Evolutionary conservation across 257 asterid species (phyloP).

Genomic region (Solanum arcanum): DNA sequence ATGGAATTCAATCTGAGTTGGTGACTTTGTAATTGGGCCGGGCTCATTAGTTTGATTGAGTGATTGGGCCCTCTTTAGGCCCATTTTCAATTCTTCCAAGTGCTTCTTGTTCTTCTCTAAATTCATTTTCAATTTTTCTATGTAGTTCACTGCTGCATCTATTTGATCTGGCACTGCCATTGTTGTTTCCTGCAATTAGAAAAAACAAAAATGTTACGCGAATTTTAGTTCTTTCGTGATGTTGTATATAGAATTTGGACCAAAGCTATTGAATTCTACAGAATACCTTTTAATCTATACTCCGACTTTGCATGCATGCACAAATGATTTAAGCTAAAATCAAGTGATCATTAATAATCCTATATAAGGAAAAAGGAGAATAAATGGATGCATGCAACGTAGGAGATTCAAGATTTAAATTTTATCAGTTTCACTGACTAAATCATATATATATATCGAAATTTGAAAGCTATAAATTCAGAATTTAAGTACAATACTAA

Average conservation of each 20-base stretch:
- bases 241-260: background rate
- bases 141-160: constrained; percentile 22
- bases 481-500: background rate
- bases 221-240: background rate
- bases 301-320: background rate
- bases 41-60: background rate
- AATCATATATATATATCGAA: too few species aligned
- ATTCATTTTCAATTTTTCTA: constrained; percentile 12
- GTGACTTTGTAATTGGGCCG: background rate
- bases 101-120: constrained; percentile 19
- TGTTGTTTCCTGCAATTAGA: background rate
- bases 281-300: too few species aligned
- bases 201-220: too few species aligned
- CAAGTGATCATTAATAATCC: background rate
- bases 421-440: background rate
- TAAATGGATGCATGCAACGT: background rate
- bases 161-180: background rate
- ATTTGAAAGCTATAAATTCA: background rate
- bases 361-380: background rate
- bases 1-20: constrained; percentile 24
- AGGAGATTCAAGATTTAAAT: background rate
- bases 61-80: background rate
- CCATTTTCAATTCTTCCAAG: constrained; percentile 11
- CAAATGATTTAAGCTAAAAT: background rate
- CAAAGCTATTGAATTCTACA: background rate